These are phyloP conservation scores for Curvularia hawaiiensis DNA, from an alignment of 2,329 filamentous ascomycete species.

Conservation along the genomic window DNA sequence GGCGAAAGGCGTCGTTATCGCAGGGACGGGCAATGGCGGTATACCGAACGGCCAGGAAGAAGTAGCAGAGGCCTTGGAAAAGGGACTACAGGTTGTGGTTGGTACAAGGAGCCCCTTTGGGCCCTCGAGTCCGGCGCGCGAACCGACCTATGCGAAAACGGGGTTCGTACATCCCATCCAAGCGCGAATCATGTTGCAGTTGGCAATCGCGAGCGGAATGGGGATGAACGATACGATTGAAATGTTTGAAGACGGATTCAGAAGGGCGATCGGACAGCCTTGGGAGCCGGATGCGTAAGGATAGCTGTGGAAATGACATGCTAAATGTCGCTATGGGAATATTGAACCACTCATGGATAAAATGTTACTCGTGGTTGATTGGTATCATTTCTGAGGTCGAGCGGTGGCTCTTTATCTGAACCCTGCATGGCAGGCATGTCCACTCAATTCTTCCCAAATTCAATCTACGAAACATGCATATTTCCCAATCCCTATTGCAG, in stretches of 20 bases:
- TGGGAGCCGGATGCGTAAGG: conserved; percentile 13
- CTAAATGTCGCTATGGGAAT: no score
- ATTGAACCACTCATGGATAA: background rate
- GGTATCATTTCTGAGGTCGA: background rate
- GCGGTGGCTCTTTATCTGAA: background rate
- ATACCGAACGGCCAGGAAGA: conserved; percentile 27
- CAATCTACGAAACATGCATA: background rate
- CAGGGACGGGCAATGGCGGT: conserved; percentile 35
- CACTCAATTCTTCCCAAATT: no score
- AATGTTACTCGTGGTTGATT: background rate
- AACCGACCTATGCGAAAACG: conserved; percentile 26
- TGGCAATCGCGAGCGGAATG: conserved; percentile 38
- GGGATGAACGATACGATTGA: conserved; percentile 36
- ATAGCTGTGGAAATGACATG: background rate
- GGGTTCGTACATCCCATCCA: conserved; percentile 35
- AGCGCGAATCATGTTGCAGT: conserved; percentile 35
- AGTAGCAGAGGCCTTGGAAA: conserved; percentile 26
- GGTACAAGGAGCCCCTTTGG: conserved; percentile 31
- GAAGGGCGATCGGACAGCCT: conserved; percentile 30
- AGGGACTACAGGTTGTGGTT: conserved; percentile 34
- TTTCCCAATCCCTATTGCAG: background rate
- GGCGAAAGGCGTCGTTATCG: conserved; percentile 33
- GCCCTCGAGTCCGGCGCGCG: conserved; percentile 23
- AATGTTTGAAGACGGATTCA: conserved; percentile 34
- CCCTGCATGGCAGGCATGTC: no score